Evolutionary conservation across 2,329 filamentous ascomycete species (phyloP), one percentile per base, ranked within the genome.

Genomic region (Fusarium drepaniforme): DNA sequence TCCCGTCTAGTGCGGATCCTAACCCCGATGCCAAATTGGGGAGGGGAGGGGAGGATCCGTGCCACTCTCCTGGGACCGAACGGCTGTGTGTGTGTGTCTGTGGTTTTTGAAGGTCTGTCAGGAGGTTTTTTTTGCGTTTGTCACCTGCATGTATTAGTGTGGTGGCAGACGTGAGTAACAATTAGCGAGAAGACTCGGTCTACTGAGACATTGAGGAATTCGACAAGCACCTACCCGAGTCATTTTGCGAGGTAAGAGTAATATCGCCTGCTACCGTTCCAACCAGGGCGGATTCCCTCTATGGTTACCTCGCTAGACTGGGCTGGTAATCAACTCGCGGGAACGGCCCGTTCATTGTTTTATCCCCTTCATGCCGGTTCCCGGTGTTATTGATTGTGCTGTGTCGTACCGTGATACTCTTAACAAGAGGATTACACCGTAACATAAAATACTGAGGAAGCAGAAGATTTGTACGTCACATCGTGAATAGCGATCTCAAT

Each of bases 341-440:
- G 68, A 61, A 72, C 72, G 65, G 72, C 61, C 72, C 72, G 72
- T 73, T 62, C 58, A 37, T 70, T 72, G 53, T 46, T 21, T 30
- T 57, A 23, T 30, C 49, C 56, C 42, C 7, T 46, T 59, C 23
- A 38, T 37, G 33, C 56, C 56, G 56, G 35, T 11, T 8, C 1
- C 21, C 21, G 35, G 33, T 53, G 49, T 56, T 23, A n/a, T 44
- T 59, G 33, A 23, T 58, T 58, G 23, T 67, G 51, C 21, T 58
- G 59, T 62, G 53, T 66, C 30, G 66, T 67, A 60, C 21, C 44
- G 25, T 40, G 37, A 23, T 28, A 37, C 13, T 46, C 40, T 46
- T 44, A 40, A 53, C 44, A 64, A 44, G 61, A 64, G 8, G 16
- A 56, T 18, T 33, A 3, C 28, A 33, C 18, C 28, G 8, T n/a